Percentiles rank a stretch among this genome's conserved stretches.
Conservation (phyloP, 2,329 filamentous ascomycete species). For the Fusarium torreyae region DNA sequence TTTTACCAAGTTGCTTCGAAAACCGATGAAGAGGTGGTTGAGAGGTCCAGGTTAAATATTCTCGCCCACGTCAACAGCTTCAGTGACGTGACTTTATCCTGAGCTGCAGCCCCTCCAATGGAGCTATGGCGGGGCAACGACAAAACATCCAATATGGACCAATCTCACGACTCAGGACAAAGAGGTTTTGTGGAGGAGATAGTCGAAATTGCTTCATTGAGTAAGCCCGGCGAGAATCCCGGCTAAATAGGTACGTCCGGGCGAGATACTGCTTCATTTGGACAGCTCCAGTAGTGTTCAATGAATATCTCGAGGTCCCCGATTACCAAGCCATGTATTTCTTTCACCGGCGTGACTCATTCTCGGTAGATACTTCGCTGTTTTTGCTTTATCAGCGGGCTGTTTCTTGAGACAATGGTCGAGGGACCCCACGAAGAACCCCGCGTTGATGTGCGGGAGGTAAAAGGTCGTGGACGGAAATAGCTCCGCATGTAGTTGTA, state of each 20-base stretch:
- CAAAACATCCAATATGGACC: constrained; percentile 18
- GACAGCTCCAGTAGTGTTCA: neutral
- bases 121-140: constrained; percentile 34
- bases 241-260: constrained; percentile 1
- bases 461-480: neutral
- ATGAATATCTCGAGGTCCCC: neutral
- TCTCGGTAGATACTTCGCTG: neutral
- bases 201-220: constrained; percentile 30
- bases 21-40: neutral
- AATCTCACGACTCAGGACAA: constrained; percentile 8
- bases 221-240: constrained; percentile 17
- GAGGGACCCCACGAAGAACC: neutral
- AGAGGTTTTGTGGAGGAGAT: constrained; percentile 20
- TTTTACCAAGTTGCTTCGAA: neutral
- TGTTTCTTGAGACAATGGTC: neutral
- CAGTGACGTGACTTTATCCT: constrained; percentile 35
- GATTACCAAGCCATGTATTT: neutral
- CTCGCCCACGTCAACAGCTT: neutral
- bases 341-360: neutral
- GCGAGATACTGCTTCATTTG: too few relatives aligned
- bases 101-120: constrained; percentile 29
- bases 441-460: neutral
- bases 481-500: neutral
- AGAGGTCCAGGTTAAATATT: constrained; percentile 1
- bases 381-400: neutral